Evolutionary conservation across 352 stramenopile species (phyloP), one percentile per base, ranked within the genome.

Genomic region (Globisporangium takayamanum): DNA sequence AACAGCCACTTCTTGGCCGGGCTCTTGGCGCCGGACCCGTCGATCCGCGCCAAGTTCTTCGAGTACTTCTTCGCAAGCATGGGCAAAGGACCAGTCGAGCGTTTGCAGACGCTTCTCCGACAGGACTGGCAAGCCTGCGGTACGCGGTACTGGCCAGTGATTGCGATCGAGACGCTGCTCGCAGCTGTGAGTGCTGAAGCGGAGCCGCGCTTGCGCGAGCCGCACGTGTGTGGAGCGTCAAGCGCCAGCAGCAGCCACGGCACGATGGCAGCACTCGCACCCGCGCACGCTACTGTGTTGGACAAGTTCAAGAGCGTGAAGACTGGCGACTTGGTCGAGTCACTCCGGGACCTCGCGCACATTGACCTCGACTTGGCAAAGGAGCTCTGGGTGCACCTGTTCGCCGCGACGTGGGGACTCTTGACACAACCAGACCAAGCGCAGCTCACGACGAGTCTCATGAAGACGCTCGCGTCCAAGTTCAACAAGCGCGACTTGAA

Each of bases 101-200:
- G 81, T 26, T 52, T 95, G 28, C 75, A 92, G 46, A 69, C 87
- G 49, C 62, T 95, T 10, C 59, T 95, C 5, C 78, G 84, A 5
- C 84, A 94, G 50, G 87, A 95, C 55, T 95, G 87, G 87, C 84
- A 95, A 60, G 69, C 79, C n/a, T 92, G 81, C 55, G 87, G 84
- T 1, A 88, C 84, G 10, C 72, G 87, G 30, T 95, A 92, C 58
- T 95, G 87, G 87, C 72, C 84, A 26, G 80, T 88, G 15, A 79
- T 94, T 22, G 86, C 80, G 1, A 82, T 92, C 26, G 84, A 95
- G 64, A 76, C 73, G 22, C 55, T 95, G 22, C 65, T 94, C 26
- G 73, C 75, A 2, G 82, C 76, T 6, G 71, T 87, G 20, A 70
- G 63, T 18, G 50, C 60, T 1, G 48, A 60, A 1, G 47, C 50